Evolutionary conservation across 805 yeast genomes (phyloP).

Genomic region (Hagleromyces aurorensis): DNA sequence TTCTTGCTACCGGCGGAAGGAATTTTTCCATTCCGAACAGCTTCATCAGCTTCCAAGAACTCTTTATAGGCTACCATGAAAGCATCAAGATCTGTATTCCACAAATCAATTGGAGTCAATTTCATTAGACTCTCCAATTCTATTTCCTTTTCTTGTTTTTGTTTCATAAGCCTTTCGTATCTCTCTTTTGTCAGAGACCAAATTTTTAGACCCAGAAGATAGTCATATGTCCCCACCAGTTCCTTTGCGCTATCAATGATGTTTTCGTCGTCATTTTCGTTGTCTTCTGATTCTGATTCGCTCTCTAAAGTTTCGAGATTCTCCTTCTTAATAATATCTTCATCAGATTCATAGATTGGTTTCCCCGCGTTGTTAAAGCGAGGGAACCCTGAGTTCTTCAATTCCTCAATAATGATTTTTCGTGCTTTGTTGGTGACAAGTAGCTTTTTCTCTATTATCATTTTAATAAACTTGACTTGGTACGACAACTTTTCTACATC

Average conservation of each 20-base stretch:
- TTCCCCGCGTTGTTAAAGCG: conserved; percentile 64
- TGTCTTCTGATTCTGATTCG: conserved; percentile 35
- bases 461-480: conserved; percentile 86
- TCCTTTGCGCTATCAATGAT: conserved; percentile 40
- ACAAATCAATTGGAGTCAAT: conserved; percentile 74
- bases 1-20: conserved; percentile 38
- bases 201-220: conserved; percentile 82
- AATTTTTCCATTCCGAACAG: conserved; percentile 44
- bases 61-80: conserved; percentile 60
- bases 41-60: conserved; percentile 59
- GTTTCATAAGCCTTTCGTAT: conserved; percentile 69
- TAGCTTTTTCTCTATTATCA: conserved; percentile 73
- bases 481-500: conserved; percentile 66
- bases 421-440: conserved; percentile 69
- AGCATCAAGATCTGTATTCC: conserved; percentile 76
- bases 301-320: conserved; percentile 33
- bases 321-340: conserved; percentile 17
- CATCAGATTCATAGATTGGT: conserved; percentile 40
- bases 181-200: conserved; percentile 91
- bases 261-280: conserved; percentile 28
- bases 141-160: conserved; percentile 61
- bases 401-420: conserved; percentile 51
- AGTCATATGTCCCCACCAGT: conserved; percentile 65
- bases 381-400: conserved; percentile 62
- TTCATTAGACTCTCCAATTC: conserved; percentile 61